These are phyloP conservation scores for Tuber indicum DNA, from an alignment of 495 filamentous ascomycete species.

Conservation along the genomic window DNA sequence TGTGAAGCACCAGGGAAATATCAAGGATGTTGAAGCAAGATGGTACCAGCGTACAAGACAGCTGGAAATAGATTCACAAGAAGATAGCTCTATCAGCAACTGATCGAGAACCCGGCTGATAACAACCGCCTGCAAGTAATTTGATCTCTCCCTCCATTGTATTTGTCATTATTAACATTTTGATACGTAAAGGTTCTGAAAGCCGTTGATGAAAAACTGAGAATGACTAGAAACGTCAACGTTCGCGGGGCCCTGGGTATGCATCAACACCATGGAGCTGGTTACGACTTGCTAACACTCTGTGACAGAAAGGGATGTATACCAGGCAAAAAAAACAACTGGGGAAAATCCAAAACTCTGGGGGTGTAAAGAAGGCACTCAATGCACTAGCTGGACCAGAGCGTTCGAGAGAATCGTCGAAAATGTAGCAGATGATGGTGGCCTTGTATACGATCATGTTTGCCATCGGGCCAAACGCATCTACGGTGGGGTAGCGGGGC, in stretches of 20 bases:
- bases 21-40: too few species aligned
- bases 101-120: too few species aligned
- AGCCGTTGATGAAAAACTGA: too few species aligned
- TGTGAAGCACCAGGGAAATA: too few species aligned
- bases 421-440: background rate
- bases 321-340: background rate
- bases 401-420: background rate
- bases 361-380: background rate
- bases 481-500: background rate
- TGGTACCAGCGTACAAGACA: too few species aligned
- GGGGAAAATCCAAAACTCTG: background rate
- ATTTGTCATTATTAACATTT: background rate
- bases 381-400: background rate
- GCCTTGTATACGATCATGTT: background rate
- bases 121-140: too few species aligned
- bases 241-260: too few species aligned
- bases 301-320: background rate
- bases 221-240: background rate
- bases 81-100: too few species aligned
- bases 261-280: too few species aligned
- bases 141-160: too few species aligned
- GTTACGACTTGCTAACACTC: background rate
- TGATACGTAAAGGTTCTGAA: background rate
- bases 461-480: too few species aligned
- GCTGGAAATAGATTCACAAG: too few species aligned